These are phyloP conservation scores for Selaginella moellendorffii DNA, from an alignment of 75 land plant species.

Conservation along the genomic window DNA sequence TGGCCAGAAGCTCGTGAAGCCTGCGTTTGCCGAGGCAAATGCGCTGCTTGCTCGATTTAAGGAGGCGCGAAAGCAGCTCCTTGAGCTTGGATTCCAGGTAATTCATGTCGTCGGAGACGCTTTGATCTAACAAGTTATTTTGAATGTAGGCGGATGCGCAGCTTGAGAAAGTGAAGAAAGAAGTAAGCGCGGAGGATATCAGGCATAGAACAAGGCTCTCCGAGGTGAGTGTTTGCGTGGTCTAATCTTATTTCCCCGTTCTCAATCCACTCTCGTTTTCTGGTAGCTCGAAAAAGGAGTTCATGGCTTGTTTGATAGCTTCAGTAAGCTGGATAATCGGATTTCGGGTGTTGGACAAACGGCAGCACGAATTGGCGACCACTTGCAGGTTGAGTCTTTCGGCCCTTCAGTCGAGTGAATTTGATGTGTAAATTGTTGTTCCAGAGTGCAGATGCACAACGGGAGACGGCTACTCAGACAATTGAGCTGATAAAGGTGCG, in stretches of 20 bases:
- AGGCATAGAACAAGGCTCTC: slow-evolving; percentile 77
- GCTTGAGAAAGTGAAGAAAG: slow-evolving; percentile 67
- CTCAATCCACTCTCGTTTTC: too few relatives aligned
- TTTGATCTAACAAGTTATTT: background rate
- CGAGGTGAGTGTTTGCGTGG: too few relatives aligned
- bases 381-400: slow-evolving; percentile 61
- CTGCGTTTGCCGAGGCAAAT: slow-evolving; percentile 70
- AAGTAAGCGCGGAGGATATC: slow-evolving; percentile 62
- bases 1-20: slow-evolving; percentile 13
- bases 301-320: slow-evolving; percentile 78
- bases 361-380: slow-evolving; percentile 98
- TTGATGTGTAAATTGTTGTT: background rate
- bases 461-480: slow-evolving; percentile 89
- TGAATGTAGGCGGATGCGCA: slow-evolving; percentile 47
- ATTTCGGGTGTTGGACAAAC: slow-evolving; percentile 99
- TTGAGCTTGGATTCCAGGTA: slow-evolving; percentile 66
- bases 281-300: slow-evolving; percentile 89
- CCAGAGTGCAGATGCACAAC: slow-evolving; percentile 98
- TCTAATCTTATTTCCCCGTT: too few relatives aligned
- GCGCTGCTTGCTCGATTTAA: slow-evolving; percentile 52
- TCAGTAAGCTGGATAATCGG: slow-evolving; percentile 79
- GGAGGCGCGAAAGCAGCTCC: slow-evolving; percentile 67
- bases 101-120: too few relatives aligned
- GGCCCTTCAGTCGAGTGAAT: background rate
- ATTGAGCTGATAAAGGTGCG: slow-evolving; percentile 95